Percentiles rank a stretch among this genome's conserved stretches.
Evolutionary conservation across 495 filamentous ascomycete genomes (phyloP).

Genomic region (Xanthoparmelia taractica): DNA sequence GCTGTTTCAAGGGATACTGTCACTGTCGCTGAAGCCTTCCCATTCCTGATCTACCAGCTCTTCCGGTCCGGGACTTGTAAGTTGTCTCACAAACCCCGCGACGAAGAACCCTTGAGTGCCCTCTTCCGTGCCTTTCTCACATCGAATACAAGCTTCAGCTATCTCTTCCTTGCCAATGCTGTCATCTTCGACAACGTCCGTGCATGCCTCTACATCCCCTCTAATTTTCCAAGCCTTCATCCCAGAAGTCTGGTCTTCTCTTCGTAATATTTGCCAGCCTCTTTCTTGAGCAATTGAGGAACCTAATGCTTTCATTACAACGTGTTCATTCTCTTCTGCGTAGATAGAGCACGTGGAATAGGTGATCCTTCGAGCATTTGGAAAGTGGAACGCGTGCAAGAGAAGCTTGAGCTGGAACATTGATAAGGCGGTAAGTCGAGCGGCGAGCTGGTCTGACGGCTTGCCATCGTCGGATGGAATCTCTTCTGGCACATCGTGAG

Average conservation of each 20-base stretch:
- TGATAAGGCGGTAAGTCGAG: constrained; percentile 62
- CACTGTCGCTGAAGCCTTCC: constrained; percentile 35
- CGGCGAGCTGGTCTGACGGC: constrained; percentile 22
- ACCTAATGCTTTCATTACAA: constrained; percentile 60
- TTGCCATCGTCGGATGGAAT: neutral
- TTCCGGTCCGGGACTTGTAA: constrained; percentile 10
- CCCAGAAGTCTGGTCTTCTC: constrained; percentile 63
- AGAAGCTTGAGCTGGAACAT: constrained; percentile 70
- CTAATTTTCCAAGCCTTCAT: constrained; percentile 65
- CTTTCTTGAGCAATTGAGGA: constrained; percentile 55
- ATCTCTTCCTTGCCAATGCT: constrained; percentile 42
- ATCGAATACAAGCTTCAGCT: constrained; percentile 72
- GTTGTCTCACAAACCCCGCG: constrained; percentile 54
- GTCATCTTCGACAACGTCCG: constrained; percentile 2
- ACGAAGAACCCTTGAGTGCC: constrained; percentile 73
- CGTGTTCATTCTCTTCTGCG: constrained; percentile 77
- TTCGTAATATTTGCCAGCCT: constrained; percentile 67
- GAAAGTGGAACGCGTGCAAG: constrained; percentile 75
- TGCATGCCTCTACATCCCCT: constrained; percentile 43
- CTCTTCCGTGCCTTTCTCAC: constrained; percentile 68
- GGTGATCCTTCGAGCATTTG: constrained; percentile 64
- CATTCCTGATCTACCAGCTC: constrained; percentile 33
- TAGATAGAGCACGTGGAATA: constrained; percentile 93
- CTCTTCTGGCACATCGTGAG: constrained; percentile 6
- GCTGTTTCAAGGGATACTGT: neutral